Conservation (phyloP, 2,329 filamentous ascomycete species). For the Fusarium sp. region DNA sequence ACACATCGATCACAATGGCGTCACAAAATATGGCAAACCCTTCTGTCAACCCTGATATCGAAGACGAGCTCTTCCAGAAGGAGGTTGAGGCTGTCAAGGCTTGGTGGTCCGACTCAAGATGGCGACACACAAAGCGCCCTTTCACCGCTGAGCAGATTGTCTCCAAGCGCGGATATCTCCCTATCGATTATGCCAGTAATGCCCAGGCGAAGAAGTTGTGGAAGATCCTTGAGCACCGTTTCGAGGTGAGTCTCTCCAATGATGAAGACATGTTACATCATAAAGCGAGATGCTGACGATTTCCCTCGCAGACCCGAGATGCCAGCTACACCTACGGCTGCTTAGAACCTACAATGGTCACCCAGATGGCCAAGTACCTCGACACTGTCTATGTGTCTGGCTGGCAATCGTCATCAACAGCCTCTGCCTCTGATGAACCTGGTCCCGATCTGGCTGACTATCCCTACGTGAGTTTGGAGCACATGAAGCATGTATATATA, state of each 20-base stretch:
- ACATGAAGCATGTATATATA: background rate
- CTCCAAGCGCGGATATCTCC: constrained; percentile 89
- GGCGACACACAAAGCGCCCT: constrained; percentile 89
- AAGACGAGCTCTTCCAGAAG: constrained; percentile 75
- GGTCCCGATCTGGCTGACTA: constrained; percentile 98
- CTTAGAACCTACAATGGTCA: constrained; percentile 97
- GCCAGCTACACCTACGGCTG: constrained; percentile 97
- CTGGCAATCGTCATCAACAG: constrained; percentile 98
- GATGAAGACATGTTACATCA: background rate
- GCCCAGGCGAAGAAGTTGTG: constrained; percentile 92
- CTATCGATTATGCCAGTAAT: constrained; percentile 92
- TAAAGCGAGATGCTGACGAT: background rate
- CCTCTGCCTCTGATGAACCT: constrained; percentile 92
- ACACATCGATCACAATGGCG: constrained; percentile 55
- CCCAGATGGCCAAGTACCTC: constrained; percentile 98
- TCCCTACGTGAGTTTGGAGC: constrained; percentile 72
- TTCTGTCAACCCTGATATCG: constrained; percentile 62
- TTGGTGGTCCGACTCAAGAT: constrained; percentile 94
- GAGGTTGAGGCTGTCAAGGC: constrained; percentile 89
- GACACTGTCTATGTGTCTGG: constrained; percentile 99
- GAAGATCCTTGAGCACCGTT: constrained; percentile 85
- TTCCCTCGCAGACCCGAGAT: constrained; percentile 70
- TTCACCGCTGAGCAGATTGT: constrained; percentile 98
- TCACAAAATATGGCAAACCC: constrained; percentile 69
- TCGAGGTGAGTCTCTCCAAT: constrained; percentile 68